These are phyloP conservation scores for Madurella fahalii DNA, from an alignment of 2,329 filamentous ascomycete species.

Conservation along the genomic window DNA sequence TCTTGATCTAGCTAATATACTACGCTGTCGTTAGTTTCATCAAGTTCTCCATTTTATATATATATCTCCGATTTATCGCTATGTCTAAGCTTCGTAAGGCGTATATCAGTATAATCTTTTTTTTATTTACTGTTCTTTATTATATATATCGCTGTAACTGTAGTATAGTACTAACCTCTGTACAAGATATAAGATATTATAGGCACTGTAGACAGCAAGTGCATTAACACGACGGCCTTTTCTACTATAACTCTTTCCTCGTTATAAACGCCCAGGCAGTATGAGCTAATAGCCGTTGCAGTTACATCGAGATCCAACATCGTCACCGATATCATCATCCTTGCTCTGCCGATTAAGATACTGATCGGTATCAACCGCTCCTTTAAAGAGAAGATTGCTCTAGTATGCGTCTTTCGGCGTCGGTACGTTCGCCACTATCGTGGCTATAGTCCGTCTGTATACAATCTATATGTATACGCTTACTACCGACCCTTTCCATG, in stretches of 20 bases:
- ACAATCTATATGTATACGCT: conserved; percentile 37
- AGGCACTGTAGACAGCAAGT: conserved; percentile 31
- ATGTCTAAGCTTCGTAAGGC: conserved; percentile 28
- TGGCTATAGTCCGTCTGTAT: conserved; percentile 38
- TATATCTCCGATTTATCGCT: conserved; percentile 41
- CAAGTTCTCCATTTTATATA: conserved; percentile 43
- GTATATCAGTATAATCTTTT: conserved; percentile 34
- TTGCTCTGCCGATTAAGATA: conserved; percentile 42
- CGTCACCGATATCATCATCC: conserved; percentile 43
- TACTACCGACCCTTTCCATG: conserved; percentile 34
- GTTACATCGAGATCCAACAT: conserved; percentile 43
- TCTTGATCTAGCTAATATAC: conserved; percentile 40
- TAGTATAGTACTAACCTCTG: conserved; percentile 41
- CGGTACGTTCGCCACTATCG: conserved; percentile 35
- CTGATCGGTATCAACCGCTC: conserved; percentile 45
- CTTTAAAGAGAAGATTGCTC: conserved; percentile 45
- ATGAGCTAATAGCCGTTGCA: conserved; percentile 4
- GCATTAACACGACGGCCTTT: conserved; percentile 41
- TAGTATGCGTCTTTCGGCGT: conserved; percentile 43
- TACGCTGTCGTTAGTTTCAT: conserved; percentile 37
- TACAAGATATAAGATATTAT: conserved; percentile 40
- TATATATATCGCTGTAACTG: conserved; percentile 36
- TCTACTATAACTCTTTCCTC: conserved; percentile 33
- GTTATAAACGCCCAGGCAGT: too few relatives aligned
- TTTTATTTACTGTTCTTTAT: conserved; percentile 40